A percentile compares a stretch with the other conserved stretches of the same genome.
phyloP scores from a whole-genome alignment of 768 basidiomycete species.

The Leccinellum luteum region DNA sequence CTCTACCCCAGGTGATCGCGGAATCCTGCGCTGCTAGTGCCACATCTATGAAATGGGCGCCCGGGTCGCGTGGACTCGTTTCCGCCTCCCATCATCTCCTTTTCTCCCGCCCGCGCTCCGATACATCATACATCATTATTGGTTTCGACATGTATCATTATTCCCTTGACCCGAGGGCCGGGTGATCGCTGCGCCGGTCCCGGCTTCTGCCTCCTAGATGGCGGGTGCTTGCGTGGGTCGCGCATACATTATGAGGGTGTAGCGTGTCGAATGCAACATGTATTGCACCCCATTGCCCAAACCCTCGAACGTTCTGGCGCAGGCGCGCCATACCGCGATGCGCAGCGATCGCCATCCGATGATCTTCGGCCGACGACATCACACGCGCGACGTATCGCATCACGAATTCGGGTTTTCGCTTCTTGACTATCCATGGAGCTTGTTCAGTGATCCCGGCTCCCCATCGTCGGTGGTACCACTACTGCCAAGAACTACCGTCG shows the following conservation, averaged over 20 bases:
- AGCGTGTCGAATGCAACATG: neutral
- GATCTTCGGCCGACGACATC: neutral
- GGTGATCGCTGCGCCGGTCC: neutral
- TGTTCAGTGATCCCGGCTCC: neutral
- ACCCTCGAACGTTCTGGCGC: neutral
- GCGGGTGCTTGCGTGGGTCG: neutral
- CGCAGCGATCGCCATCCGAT: neutral
- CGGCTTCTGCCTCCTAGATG: neutral
- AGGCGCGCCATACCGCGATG: neutral
- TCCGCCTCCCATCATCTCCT: neutral
- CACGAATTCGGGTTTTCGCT: neutral
- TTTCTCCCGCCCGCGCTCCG: neutral
- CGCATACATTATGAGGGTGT: neutral
- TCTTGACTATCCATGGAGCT: neutral
- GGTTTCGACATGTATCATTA: neutral
- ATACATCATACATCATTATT: neutral
- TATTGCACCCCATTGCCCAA: neutral
- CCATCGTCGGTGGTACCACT: neutral
- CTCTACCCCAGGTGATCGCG: neutral
- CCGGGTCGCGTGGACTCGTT: neutral
- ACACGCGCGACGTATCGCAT: neutral
- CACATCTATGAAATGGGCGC: neutral
- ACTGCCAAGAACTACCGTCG: neutral
- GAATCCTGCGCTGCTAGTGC: neutral
- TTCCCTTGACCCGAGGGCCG: neutral